Base-by-base conservation (phyloP, 1,139 yeast genomes). In the Lodderomyces parapsilosis region DNA sequence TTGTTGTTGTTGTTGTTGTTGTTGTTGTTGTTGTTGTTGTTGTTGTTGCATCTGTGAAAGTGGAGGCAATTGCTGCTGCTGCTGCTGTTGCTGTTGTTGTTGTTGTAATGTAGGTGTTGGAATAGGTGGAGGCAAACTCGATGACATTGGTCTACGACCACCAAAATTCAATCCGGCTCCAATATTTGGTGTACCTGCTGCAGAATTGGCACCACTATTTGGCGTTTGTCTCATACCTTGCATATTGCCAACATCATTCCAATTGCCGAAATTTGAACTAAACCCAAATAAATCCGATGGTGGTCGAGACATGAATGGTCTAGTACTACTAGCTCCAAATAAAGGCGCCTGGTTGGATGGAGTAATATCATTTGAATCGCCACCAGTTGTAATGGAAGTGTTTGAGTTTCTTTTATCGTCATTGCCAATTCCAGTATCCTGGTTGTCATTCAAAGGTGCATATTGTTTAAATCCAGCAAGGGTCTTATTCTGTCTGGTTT, bases 401-500 rank as follows among this genome's bases (percentile, higher is more conserved):
- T 18, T 30, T 15, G 33, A 30, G 15, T 30, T 30, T 19, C 36
- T 33, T 3, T 33, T 20, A 10, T 10, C 25, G 10, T 17, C 34
- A 30, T 10, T 17, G 13, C 17, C 17, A 33, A 8, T 22, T 8
- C 25, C 25, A 20, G 24, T 6, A 11, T 22, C 25, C 8, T 24
- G 27, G n/a, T n/a, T n/a, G n/a, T 14, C 36, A 13, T 22, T 22
- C 18, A 24, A 5, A 1, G 30, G 28, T 40, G 41, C 24, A 30
- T 33, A 19, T 31, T 35, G 38, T 18, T 32, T 39, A 17, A 39
- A 44, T 4, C 43, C 44, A 24, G 42, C 36, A 20, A 44, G 35
- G 18, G 44, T 10, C 24, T 39, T 30, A 20, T 31, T 27, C 13
- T 24, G 24, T 30, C 36, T 28, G 28, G 34, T 56, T 18, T 62